Percentiles rank a stretch among this genome's conserved stretches.
phyloP scores from a whole-genome alignment of 2,329 filamentous ascomycete genomes.

The Colletotrichum endophyticum region DNA sequence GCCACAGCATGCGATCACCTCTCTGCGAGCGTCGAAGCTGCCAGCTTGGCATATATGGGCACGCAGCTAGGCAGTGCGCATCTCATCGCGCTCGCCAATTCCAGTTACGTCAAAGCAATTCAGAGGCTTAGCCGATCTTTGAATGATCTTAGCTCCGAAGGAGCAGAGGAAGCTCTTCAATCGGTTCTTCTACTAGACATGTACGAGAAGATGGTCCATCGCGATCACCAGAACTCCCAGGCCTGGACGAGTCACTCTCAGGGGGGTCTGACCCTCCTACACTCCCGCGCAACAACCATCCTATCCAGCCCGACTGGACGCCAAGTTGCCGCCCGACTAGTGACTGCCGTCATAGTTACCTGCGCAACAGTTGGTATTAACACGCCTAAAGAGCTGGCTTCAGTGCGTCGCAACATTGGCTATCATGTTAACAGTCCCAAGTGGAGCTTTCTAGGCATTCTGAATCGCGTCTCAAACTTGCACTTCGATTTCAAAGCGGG shows the following conservation, averaged over 20 bases:
- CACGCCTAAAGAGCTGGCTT: not conserved
- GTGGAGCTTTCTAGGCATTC: not conserved
- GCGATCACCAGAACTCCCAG: not conserved
- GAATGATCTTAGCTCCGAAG: not conserved
- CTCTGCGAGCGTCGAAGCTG: constrained; percentile 27
- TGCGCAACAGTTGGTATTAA: not conserved
- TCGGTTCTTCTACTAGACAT: constrained; percentile 29
- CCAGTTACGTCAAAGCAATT: not conserved
- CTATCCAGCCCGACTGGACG: not conserved
- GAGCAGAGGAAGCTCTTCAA: constrained; percentile 22
- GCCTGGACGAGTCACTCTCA: constrained; percentile 26
- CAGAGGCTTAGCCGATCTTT: not conserved
- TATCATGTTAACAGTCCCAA: not conserved
- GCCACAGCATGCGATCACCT: constrained; percentile 16
- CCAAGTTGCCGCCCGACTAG: not conserved
- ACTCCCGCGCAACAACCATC: not conserved
- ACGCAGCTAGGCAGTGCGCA: not conserved
- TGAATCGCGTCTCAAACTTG: not conserved
- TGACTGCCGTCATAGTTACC: constrained; percentile 3
- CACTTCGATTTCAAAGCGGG: not conserved
- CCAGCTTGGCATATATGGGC: constrained; percentile 27
- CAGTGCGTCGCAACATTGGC: not conserved
- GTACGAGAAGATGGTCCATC: constrained; percentile 29
- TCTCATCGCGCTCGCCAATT: constrained; percentile 5
- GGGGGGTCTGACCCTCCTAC: constrained; percentile 24